Evolutionary conservation across 2,329 filamentous ascomycete genomes (phyloP), one percentile per base, ranked within the genome.

Genomic region (Fusarium zealandicum): DNA sequence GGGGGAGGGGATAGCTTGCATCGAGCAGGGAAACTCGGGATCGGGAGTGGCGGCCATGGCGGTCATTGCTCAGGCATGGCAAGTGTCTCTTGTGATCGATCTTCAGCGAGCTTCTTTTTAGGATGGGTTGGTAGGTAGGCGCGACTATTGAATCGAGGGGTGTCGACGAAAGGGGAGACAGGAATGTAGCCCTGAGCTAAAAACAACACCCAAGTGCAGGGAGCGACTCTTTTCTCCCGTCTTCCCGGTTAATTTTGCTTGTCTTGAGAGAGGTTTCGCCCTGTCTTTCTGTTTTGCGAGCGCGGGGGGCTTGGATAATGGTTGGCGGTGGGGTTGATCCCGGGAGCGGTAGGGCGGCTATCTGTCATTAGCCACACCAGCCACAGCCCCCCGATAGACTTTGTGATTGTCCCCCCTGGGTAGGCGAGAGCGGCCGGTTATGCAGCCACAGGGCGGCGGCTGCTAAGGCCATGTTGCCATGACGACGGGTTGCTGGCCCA

Each of bases 1-100:
- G 39, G 30, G 46, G 55, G 56, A 53, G 60, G 63, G 57, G 52
- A 61, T 49, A 55, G 59, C 84, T 69, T 77, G 88, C 87, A 90
- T 71, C 27, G 82, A 80, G 73, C 85, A 89, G 44, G 86, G 85
- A 66, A 88, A 89, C 13, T 79, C 76, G 40, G 76, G 63, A 62
- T 82, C 80, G 54, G 59, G 54, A 53, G 71, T 64, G 64, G 69
- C 69, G 57, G 75, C 70, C 76, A 80, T 80, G 70, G 62, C 69
- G 62, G 63, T 58, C 62, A 54, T 58, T 44, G 45, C 49, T 47
- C 36, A 37, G 33, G 44, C 44, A 40, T 41, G 30, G 36, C 37
- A 32, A 32, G 37, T 59, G 30, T 47, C 11, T 14, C 39, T 48
- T 59, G 39, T 51, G 59, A 46, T 59, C 43, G 55, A 60, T 62